phyloP scores from a whole-genome alignment of 169 alveolate species.

The Toxoplasma gondii region DNA sequence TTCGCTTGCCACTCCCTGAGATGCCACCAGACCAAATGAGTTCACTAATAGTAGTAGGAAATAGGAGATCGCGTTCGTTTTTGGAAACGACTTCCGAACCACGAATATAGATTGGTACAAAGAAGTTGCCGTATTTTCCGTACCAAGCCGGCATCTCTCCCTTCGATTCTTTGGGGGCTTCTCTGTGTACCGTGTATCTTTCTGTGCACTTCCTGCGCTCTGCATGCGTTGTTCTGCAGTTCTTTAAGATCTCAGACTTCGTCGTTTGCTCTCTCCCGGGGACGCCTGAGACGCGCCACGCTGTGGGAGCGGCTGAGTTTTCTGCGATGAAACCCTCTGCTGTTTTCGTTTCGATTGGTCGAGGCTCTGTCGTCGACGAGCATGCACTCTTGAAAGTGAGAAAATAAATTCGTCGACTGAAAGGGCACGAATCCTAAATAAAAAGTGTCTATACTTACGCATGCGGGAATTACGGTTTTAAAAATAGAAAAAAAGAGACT shows the following conservation, averaged over 20 bases:
- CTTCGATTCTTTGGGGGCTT: too few species aligned
- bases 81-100: too few species aligned
- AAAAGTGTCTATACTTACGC: not conserved
- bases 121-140: too few species aligned
- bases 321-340: conserved; percentile 69
- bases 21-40: too few species aligned
- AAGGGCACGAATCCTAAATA: not conserved
- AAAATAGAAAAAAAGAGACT: not conserved
- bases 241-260: conserved; percentile 71
- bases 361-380: conserved; percentile 73
- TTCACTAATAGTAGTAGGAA: too few species aligned
- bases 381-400: conserved; percentile 48
- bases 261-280: conserved; percentile 74
- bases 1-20: too few species aligned
- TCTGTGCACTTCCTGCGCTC: too few species aligned
- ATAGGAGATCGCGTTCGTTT: too few species aligned
- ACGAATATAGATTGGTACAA: too few species aligned
- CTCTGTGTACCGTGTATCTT: too few species aligned
- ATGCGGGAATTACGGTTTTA: too few species aligned
- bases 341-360: conserved; percentile 74
- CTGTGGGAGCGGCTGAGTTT: conserved; percentile 59
- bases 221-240: conserved; percentile 21
- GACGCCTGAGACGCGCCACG: conserved; percentile 65
- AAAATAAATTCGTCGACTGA: not conserved
- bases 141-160: too few species aligned